phyloP scores from a whole-genome alignment of 2,329 filamentous ascomycete species.

The Exophiala dermatitidis region DNA sequence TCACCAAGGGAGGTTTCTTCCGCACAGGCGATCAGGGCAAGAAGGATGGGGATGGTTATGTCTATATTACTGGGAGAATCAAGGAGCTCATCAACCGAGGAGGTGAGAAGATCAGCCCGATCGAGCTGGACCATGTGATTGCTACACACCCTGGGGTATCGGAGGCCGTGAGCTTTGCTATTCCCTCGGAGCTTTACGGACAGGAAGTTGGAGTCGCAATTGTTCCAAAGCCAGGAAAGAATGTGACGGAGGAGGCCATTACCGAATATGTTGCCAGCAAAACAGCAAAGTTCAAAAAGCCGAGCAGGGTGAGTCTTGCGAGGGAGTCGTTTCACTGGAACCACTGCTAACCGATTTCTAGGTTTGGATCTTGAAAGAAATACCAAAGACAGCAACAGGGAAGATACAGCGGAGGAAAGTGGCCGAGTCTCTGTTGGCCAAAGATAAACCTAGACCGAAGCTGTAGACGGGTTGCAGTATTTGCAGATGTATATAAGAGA shows the following conservation, averaged over 20 bases:
- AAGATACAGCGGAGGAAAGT: constrained; percentile 82
- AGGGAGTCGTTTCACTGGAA: not conserved
- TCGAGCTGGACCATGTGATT: constrained; percentile 77
- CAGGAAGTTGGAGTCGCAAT: constrained; percentile 74
- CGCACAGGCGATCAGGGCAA: constrained; percentile 81
- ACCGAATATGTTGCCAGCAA: constrained; percentile 62
- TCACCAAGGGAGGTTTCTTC: constrained; percentile 72
- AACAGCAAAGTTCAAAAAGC: constrained; percentile 76
- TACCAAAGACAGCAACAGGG: constrained; percentile 88
- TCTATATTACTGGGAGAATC: constrained; percentile 83
- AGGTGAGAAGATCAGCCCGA: constrained; percentile 82
- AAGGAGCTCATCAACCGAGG: constrained; percentile 89
- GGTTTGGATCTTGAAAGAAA: constrained; percentile 71
- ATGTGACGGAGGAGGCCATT: constrained; percentile 53
- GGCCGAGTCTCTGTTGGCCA: constrained; percentile 75
- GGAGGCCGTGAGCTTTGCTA: constrained; percentile 76
- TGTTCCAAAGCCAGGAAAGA: constrained; percentile 61
- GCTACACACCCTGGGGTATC: constrained; percentile 64
- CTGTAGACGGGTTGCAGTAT: constrained; percentile 34
- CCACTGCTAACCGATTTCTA: not conserved
- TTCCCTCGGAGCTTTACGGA: constrained; percentile 74
- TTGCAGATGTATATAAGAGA: not conserved
- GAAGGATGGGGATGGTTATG: constrained; percentile 69
- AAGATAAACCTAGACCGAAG: constrained; percentile 50
- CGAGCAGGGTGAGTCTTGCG: constrained; percentile 58